Evolutionary conservation across 495 filamentous ascomycete species (phyloP), one percentile per base, ranked within the genome.

Genomic region (Daldinia caldariorum): DNA sequence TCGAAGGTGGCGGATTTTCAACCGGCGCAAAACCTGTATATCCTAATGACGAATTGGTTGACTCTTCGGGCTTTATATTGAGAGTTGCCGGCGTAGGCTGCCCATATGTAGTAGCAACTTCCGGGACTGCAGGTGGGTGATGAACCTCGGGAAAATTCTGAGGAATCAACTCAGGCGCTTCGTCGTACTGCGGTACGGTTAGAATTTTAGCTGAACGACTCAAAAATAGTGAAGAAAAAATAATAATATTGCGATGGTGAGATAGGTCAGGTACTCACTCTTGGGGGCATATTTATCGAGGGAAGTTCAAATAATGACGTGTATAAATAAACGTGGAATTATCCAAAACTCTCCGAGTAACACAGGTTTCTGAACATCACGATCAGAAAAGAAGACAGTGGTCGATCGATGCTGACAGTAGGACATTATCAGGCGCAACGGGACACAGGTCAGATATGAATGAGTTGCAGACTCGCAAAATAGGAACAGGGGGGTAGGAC

Each of bases 131-230:
- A 54, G 66, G 59, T 26, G 74, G 74, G 47, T 58, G 67, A 39
- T 76, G 67, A 20, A 82, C 76, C 58, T 83, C 81, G 35, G 81
- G 81, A 45, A 64, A 77, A 70, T 76, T 74, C 32, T 80, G 73
- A 63, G 67, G 72, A 37, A 75, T 76, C n/a, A 79, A 32, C 67
- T 83, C 81, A 26, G 79, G 76, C 34, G 79, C 80, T n/a, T 79
- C 69, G 16, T 81, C 74, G 70, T 78, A 78, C 77, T 77, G 32
- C 12, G 29, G n/a, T 29, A 32, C 49, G n/a, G 43, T 61, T 69
- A 55, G 50, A 20, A 61, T 58, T 26, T 49, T 31, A 58, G 26
- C 38, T 37, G n/a, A 8, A 22, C 29, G 37, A 22, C 16, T 22
- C 43, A 31, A 43, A 16, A 32, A 20, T 26, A 37, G 32, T 39